A percentile compares a stretch with the other conserved stretches of the same genome.
Evolutionary conservation across 2,329 filamentous ascomycete species (phyloP).

Genomic region (Penicillium fuscoglaucum): DNA sequence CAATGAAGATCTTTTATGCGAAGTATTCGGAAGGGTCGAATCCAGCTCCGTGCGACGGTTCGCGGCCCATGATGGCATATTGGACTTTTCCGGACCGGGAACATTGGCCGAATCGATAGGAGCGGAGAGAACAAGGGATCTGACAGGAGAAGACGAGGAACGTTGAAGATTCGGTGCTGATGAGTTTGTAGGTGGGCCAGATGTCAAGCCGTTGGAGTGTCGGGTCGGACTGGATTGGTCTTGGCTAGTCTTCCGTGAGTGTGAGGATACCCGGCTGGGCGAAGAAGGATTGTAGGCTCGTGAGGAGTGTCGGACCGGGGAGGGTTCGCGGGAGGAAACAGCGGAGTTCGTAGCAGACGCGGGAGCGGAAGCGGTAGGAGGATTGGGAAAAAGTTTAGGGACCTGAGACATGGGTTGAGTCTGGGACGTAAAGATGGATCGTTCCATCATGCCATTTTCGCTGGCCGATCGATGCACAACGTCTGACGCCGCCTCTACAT

Average conservation of each 20-base stretch:
- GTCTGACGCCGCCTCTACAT: constrained; percentile 29
- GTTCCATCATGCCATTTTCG: constrained; percentile 34
- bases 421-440: constrained; percentile 30
- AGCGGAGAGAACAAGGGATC: constrained; percentile 64
- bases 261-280: constrained; percentile 42
- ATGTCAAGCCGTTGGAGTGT: constrained; percentile 42
- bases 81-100: constrained; percentile 64
- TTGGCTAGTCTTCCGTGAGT: constrained; percentile 67
- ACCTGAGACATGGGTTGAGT: constrained; percentile 33
- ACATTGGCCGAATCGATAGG: constrained; percentile 64
- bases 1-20: constrained; percentile 34
- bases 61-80: constrained; percentile 39
- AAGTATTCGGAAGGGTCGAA: constrained; percentile 38
- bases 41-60: constrained; percentile 34
- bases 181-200: constrained; percentile 46
- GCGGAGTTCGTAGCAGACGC: constrained; percentile 48
- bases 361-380: constrained; percentile 31
- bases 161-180: constrained; percentile 65
- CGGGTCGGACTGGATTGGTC: constrained; percentile 63
- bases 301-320: constrained; percentile 42
- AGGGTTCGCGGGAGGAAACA: constrained; percentile 51
- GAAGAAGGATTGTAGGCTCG: constrained; percentile 34
- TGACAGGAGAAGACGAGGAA: constrained; percentile 66
- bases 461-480: constrained; percentile 30
- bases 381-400: constrained; percentile 33